Evolutionary conservation across 768 basidiomycete species (phyloP), one percentile per base, ranked within the genome.

Genomic region (Phylloporus arenicola): DNA sequence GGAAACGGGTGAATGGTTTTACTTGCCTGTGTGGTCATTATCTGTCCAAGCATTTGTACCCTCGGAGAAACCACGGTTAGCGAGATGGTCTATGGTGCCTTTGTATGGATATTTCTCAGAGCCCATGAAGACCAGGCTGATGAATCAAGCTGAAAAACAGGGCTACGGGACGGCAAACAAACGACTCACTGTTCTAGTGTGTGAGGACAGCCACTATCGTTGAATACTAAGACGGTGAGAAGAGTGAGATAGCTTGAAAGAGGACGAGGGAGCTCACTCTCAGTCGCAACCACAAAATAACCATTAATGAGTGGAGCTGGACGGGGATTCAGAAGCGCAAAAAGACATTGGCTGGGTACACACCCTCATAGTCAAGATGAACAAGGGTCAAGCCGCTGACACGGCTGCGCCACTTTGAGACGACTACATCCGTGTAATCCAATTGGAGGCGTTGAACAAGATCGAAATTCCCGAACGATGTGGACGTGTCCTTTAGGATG

Each of bases 41-140:
- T 89, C 95, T 3, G 96, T 98, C 96, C 95, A 99, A 1, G 95
- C 95, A 66, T 97, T 96, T 9, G 87, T 91, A 30, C 90, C 91
- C 54, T 88, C 82, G 7, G 91, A 88, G 64, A 94, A 92, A 17
- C 91, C 91, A 48, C 93, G 82, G 66, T 97, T 98, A 3, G 96
- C 96, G 19, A 99, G 76, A 50, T 89, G 84, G 70, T 98, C 95
- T 48, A 99, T 80, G 46, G 97, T 84, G 19, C 94, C 95, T 66
- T 98, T 97, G 76, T 90, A 91, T 0, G 95, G 94, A 63, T 92
- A 98, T 59, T 88, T 84, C 62, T 95, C 84, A 0, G 92, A 95
- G 6, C 96, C 96, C 78, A 97, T 88, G 65, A 98, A 98, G 27
- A 97, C 82, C 52, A 95, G 70, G 67, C 88, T 92, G 54, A 17